phyloP scores from a whole-genome alignment of 352 stramenopile species.

The Globisporangium nagaii region DNA sequence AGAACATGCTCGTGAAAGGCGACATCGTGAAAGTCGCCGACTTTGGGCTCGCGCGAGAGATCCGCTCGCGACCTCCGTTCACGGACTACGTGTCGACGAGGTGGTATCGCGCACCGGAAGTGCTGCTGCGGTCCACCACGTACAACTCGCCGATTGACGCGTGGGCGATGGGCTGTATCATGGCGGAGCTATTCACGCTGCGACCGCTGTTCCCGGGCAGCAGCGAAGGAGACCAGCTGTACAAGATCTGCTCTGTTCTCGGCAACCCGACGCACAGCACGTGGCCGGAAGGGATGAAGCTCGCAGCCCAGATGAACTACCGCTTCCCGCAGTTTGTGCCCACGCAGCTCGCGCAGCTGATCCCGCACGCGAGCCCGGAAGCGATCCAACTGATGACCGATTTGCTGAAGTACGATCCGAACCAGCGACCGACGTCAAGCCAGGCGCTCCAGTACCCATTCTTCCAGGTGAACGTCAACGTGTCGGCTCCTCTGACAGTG shows the following conservation, averaged over 20 bases:
- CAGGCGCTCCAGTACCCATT: constrained; percentile 95
- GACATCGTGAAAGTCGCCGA: constrained; percentile 97
- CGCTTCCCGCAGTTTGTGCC: constrained; percentile 93
- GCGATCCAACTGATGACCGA: constrained; percentile 91
- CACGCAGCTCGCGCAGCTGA: constrained; percentile 83
- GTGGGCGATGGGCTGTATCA: constrained; percentile 97
- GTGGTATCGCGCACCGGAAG: constrained; percentile 98
- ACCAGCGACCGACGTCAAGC: constrained; percentile 88
- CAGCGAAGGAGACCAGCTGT: constrained; percentile 96
- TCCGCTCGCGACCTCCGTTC: constrained; percentile 88
- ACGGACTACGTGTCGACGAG: constrained; percentile 98
- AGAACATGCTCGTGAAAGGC: constrained; percentile 96
- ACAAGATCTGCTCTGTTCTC: constrained; percentile 96
- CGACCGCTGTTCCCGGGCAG: constrained; percentile 96
- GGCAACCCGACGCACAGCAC: constrained; percentile 86
- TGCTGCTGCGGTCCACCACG: constrained; percentile 90
- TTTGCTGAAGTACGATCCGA: constrained; percentile 92
- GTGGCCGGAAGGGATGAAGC: constrained; percentile 94
- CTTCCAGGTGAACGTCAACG: constrained; percentile 87
- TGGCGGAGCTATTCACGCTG: constrained; percentile 96
- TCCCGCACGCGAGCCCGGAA: constrained; percentile 88
- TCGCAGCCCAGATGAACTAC: constrained; percentile 95
- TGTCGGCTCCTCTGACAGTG: constrained; percentile 62
- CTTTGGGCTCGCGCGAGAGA: constrained; percentile 96
- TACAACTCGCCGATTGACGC: constrained; percentile 98